These are phyloP conservation scores for Psophocarpus tetragonolobus DNA, from an alignment of 306 rosid species.

Conservation along the genomic window DNA sequence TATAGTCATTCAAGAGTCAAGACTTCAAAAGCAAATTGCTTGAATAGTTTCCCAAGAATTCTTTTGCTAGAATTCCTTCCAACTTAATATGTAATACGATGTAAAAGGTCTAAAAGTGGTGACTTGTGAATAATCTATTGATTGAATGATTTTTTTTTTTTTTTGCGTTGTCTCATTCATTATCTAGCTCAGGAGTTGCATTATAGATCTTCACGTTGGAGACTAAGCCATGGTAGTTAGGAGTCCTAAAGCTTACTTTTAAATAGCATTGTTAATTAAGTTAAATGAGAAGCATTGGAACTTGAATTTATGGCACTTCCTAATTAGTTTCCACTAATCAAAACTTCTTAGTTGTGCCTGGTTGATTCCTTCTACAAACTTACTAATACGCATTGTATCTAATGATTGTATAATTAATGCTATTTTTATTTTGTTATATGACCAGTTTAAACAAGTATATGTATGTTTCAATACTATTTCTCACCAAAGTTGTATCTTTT, in stretches of 20 bases:
- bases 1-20: not conserved
- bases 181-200: constrained; percentile 2
- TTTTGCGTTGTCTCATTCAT: not conserved
- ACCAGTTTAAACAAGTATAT: not conserved
- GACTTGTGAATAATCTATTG: not conserved
- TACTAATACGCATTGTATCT: not conserved
- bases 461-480: not conserved
- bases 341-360: not conserved
- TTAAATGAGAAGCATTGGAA: not conserved
- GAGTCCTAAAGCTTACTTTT: not conserved
- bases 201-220: constrained; percentile 5
- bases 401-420: not conserved
- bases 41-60: not conserved
- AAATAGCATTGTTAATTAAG: not conserved
- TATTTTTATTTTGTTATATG: not conserved
- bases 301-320: not conserved
- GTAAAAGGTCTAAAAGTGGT: not conserved
- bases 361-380: not conserved
- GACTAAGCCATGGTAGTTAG: constrained; percentile 2
- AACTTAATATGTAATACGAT: not conserved
- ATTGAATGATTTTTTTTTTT: not conserved
- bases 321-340: not conserved
- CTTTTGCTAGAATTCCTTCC: not conserved
- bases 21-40: not conserved
- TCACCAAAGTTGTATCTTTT: constrained; percentile 23